These are phyloP conservation scores for Alternaria viburni DNA, from an alignment of 2,329 filamentous ascomycete species.

Conservation along the genomic window DNA sequence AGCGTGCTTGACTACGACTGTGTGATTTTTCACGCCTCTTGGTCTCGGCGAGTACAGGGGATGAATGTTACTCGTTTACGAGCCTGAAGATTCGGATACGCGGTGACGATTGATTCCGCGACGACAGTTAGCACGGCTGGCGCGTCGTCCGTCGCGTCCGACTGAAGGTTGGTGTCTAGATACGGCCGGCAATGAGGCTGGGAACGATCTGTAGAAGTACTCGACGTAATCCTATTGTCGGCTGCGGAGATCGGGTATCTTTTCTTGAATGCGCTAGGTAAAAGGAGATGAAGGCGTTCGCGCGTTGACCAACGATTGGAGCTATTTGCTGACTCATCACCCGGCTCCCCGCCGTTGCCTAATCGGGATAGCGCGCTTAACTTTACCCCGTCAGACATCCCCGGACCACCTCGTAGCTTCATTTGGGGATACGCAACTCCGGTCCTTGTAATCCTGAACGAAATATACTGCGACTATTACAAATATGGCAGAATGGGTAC, in stretches of 20 bases:
- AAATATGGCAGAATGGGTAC: not conserved
- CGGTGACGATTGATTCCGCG: no score
- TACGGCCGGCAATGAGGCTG: fast-evolving
- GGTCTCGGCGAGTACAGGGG: no score
- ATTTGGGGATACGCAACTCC: not conserved
- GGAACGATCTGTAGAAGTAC: not conserved
- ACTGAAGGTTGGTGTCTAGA: not conserved
- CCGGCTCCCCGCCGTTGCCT: not conserved
- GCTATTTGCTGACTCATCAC: not conserved
- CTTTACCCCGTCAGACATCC: no score
- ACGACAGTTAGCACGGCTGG: not conserved
- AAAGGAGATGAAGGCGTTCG: not conserved
- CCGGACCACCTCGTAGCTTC: not conserved
- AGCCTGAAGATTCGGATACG: not conserved
- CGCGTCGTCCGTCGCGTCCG: not conserved
- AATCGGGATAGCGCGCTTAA: not conserved
- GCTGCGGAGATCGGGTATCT: not conserved
- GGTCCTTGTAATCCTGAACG: not conserved
- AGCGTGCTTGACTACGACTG: no score
- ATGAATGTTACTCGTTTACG: no score
- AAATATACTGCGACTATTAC: not conserved
- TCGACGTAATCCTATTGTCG: fast-evolving
- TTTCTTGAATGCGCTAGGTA: no score
- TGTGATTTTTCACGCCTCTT: no score
- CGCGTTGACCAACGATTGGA: not conserved